These are phyloP conservation scores for Debaryomyces subglobosus DNA, from an alignment of 1,139 yeast species.

Conservation along the genomic window DNA sequence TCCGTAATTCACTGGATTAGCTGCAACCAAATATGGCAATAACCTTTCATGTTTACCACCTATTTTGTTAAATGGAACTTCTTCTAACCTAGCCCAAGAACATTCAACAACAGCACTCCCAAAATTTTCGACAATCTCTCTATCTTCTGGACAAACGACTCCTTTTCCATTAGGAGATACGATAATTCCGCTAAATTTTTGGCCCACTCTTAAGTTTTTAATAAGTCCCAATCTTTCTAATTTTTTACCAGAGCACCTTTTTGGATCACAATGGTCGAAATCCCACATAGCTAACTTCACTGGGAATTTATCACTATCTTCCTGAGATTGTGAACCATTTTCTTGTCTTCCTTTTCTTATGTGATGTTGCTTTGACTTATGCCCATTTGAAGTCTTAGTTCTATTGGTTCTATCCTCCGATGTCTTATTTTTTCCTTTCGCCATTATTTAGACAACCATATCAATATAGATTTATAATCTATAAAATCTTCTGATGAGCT, in stretches of 20 bases:
- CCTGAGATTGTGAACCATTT: constrained; percentile 25
- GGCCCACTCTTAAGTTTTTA: constrained; percentile 79
- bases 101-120: constrained; percentile 99
- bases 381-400: constrained; percentile 57
- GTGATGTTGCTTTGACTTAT: constrained; percentile 57
- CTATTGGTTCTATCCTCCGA: constrained; percentile 41
- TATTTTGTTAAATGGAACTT: constrained; percentile 88
- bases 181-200: constrained; percentile 86
- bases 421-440: constrained; percentile 66
- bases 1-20: constrained; percentile 96
- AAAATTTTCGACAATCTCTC: constrained; percentile 63
- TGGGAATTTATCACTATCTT: constrained; percentile 48
- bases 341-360: constrained; percentile 55
- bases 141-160: constrained; percentile 90
- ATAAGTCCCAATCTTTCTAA: constrained; percentile 86
- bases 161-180: constrained; percentile 92
- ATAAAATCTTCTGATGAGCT: not conserved
- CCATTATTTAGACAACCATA: constrained; percentile 41
- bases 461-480: not conserved
- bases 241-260: constrained; percentile 95
- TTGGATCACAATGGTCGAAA: constrained; percentile 98
- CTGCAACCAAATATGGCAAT: constrained; percentile 91
- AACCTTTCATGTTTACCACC: constrained; percentile 91
- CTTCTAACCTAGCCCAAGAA: constrained; percentile 96
- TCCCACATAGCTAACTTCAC: constrained; percentile 90